phyloP scores from a whole-genome alignment of 768 basidiomycete genomes.

The Mrakia gelida region DNA sequence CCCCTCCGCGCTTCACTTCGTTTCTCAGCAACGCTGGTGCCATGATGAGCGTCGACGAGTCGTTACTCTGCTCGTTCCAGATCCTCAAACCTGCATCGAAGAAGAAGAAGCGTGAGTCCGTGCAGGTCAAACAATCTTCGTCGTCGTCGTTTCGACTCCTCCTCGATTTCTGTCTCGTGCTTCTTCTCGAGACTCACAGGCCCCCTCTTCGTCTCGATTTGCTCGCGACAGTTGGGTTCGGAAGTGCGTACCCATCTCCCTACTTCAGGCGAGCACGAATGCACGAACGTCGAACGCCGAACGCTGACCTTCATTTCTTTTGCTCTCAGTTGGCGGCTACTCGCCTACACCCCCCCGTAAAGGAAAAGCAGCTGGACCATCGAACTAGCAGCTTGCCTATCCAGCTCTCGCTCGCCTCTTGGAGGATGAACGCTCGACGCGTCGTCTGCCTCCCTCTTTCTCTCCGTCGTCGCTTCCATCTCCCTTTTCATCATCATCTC shows the following conservation, averaged over 20 bases:
- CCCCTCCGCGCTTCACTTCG: neutral
- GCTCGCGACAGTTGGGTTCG: neutral
- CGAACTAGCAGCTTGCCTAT: neutral
- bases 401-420: too few species aligned
- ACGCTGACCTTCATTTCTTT: neutral
- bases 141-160: neutral
- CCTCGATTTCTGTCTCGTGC: neutral
- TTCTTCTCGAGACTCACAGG: too few species aligned
- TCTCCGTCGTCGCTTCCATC: too few species aligned
- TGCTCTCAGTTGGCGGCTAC: neutral
- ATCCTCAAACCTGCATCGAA: conserved; percentile 95
- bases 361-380: neutral
- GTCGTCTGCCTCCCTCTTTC: too few species aligned
- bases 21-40: conserved; percentile 73
- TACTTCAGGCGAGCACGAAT: too few species aligned
- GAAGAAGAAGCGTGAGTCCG: neutral
- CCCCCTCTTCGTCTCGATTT: too few species aligned
- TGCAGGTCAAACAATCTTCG: neutral
- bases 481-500: neutral
- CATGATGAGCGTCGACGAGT: conserved; percentile 99
- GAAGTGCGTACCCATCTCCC: neutral
- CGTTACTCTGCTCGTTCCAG: conserved; percentile 97
- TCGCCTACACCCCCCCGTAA: neutral
- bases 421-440: too few species aligned
- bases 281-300: too few species aligned